Conservation (phyloP, 257 asterid genomes). For the Solanum bukasovii region DNA sequence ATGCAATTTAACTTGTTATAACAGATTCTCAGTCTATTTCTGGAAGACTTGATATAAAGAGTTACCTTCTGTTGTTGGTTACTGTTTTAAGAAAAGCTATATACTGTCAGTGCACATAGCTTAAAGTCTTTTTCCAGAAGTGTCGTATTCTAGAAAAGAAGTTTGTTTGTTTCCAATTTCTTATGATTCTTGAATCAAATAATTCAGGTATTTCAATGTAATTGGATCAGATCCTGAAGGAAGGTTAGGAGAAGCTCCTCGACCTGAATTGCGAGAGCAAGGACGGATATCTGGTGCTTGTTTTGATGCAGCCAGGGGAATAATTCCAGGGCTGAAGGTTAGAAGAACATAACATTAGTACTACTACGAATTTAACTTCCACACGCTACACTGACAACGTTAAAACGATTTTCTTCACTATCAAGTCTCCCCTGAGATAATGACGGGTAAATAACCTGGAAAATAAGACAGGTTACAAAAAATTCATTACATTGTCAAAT, state of each 20-base stretch:
- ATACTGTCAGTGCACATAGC: neutral
- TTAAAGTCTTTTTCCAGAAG: neutral
- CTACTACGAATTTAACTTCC: neutral
- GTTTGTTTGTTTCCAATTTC: neutral
- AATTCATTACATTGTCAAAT: neutral
- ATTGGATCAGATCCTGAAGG: slow-evolving; percentile 90
- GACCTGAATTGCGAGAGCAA: slow-evolving; percentile 81
- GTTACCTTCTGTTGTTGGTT: neutral
- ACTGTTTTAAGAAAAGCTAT: neutral
- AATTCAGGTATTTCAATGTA: slow-evolving; percentile 78
- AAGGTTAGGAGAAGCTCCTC: slow-evolving; percentile 79
- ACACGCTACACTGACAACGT: neutral
- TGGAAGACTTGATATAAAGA: neutral
- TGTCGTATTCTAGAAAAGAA: neutral
- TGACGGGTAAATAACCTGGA: neutral
- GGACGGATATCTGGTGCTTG: slow-evolving; percentile 98
- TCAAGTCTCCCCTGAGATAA: neutral
- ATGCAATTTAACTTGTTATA: neutral
- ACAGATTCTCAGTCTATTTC: neutral
- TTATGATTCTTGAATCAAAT: neutral
- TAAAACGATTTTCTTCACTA: neutral
- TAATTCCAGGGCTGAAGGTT: slow-evolving; percentile 86
- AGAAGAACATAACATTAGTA: neutral
- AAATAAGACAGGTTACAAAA: neutral
- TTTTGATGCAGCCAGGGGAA: slow-evolving; percentile 92